phyloP scores from a whole-genome alignment of 495 filamentous ascomycete species.

The Pyrenula massariospora region DNA sequence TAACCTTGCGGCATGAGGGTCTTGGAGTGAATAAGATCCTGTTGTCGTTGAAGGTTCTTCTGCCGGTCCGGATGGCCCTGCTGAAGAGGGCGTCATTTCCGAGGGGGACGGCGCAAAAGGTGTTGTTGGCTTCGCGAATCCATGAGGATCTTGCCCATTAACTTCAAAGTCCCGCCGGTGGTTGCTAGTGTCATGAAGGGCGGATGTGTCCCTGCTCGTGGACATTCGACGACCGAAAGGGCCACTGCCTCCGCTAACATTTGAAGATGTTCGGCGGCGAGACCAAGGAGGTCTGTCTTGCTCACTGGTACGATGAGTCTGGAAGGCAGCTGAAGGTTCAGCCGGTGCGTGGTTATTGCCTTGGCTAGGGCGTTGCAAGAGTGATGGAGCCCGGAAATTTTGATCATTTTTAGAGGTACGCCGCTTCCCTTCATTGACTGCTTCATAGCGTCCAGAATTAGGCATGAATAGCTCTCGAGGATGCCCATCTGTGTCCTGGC shows the following conservation, averaged over 20 bases:
- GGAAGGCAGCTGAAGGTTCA: constrained; percentile 87
- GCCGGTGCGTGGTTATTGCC: constrained; percentile 57
- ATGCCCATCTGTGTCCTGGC: constrained; percentile 51
- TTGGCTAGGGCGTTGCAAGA: constrained; percentile 61
- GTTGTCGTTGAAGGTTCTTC: neutral
- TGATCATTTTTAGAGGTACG: constrained; percentile 55
- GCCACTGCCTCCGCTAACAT: constrained; percentile 84
- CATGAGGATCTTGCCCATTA: neutral
- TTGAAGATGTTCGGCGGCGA: constrained; percentile 82
- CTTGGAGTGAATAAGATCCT: neutral
- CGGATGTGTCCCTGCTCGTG: constrained; percentile 33
- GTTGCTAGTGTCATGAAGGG: constrained; percentile 23
- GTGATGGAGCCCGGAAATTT: constrained; percentile 57
- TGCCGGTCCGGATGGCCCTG: neutral
- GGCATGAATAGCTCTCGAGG: constrained; percentile 85
- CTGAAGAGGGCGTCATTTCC: neutral
- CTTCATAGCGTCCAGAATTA: constrained; percentile 87
- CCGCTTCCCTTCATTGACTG: constrained; percentile 64
- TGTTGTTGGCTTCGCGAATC: constrained; percentile 7
- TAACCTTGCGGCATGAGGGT: neutral
- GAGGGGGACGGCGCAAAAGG: constrained; percentile 9
- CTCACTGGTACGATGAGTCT: constrained; percentile 58
- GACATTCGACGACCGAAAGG: constrained; percentile 49
- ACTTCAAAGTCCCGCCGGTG: neutral
- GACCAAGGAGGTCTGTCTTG: constrained; percentile 58